phyloP scores from a whole-genome alignment of 306 rosid genomes.

The Prunus mira region DNA sequence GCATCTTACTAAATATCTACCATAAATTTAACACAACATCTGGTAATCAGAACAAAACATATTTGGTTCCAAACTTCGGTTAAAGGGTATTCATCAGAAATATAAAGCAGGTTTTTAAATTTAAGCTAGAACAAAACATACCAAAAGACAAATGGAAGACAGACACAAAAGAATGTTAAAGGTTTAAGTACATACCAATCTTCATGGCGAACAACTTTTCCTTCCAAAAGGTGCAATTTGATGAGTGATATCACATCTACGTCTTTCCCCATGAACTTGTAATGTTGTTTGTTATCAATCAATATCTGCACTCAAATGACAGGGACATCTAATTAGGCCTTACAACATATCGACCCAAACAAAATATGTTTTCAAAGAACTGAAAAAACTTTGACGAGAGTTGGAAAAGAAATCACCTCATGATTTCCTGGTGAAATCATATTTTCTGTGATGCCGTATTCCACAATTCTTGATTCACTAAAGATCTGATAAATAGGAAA shows the following conservation, averaged over 20 bases:
- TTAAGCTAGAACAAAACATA: neutral
- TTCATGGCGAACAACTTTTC: conserved; percentile 78
- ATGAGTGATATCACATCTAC: conserved; percentile 71
- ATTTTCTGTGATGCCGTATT: conserved; percentile 58
- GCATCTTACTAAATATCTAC: neutral
- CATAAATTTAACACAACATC: neutral
- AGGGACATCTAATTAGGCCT: conserved; percentile 7
- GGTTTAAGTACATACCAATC: conserved; percentile 59
- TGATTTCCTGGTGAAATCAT: conserved; percentile 59
- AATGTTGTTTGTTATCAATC: conserved; percentile 65
- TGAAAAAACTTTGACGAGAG: neutral
- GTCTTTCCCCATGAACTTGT: conserved; percentile 66
- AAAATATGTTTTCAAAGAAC: neutral
- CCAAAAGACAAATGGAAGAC: neutral
- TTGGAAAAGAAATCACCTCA: conserved; percentile 52
- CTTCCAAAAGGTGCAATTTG: conserved; percentile 59
- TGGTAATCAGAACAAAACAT: neutral
- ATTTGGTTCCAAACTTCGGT: neutral
- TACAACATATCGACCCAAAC: conserved; percentile 19
- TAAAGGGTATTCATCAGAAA: neutral
- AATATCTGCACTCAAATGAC: conserved; percentile 43
- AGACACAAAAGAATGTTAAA: neutral
- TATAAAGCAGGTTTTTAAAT: neutral
- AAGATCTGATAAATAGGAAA: conserved; percentile 45
- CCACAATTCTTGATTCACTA: conserved; percentile 75